Evolutionary conservation across 345 rosid genomes (phyloP).

Genomic region (Anastatica hierochuntica): DNA sequence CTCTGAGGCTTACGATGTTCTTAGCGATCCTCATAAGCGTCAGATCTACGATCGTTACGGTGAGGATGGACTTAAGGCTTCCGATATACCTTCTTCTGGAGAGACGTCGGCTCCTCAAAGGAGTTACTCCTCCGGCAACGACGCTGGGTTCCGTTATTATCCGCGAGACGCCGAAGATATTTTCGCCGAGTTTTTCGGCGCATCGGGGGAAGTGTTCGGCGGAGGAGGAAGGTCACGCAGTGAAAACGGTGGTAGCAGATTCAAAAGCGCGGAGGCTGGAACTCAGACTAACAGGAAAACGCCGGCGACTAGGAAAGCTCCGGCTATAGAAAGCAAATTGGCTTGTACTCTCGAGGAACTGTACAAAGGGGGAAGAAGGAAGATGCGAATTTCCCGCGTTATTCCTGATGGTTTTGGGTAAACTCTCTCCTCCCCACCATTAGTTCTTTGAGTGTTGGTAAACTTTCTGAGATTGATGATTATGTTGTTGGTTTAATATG

Average conservation of each 20-base stretch:
- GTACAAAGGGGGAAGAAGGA: conserved; percentile 64
- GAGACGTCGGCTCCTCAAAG: conserved; percentile 46
- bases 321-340: conserved; percentile 50
- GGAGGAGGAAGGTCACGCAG: conserved; percentile 4
- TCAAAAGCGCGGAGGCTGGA: conserved; percentile 19
- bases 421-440: no score
- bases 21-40: conserved; percentile 66
- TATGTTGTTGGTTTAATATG: conserved; percentile 27
- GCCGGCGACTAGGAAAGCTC: conserved; percentile 33
- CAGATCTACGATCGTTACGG: conserved; percentile 95
- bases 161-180: conserved; percentile 76
- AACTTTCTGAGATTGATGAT: no score
- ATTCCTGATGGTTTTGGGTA: conserved; percentile 54
- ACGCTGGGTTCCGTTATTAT: conserved; percentile 42
- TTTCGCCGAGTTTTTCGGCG: conserved; percentile 64
- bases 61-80: conserved; percentile 64
- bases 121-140: conserved; percentile 24
- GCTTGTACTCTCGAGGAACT: conserved; percentile 88
- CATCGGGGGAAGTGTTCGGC: conserved; percentile 14
- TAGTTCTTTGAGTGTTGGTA: no score
- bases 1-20: conserved; percentile 86
- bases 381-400: conserved; percentile 58
- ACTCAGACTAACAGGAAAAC: conserved; percentile 9
- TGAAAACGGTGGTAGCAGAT: conserved; percentile 24
- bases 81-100: conserved; percentile 25